Base-by-base conservation (phyloP, 371 early-diverging fungal species). In the Mortierella sp. region DNA sequence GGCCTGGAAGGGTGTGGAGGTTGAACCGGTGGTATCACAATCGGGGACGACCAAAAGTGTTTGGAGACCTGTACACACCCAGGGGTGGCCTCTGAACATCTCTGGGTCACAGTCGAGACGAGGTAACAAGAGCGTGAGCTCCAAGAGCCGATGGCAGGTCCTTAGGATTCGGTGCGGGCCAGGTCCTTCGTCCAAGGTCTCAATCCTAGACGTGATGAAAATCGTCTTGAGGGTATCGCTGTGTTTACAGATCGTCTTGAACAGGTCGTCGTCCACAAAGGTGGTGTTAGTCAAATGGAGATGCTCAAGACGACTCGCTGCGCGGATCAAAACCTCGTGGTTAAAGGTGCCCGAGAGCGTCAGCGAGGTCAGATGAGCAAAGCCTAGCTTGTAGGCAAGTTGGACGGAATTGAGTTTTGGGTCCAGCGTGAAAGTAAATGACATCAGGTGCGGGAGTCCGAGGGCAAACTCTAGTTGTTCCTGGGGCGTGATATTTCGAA, bases 11-110 rank as follows among this genome's bases (percentile, higher is more conserved):
- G 72, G 1, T 8, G 70, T 71, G 35, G 71, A 74, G 1, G 63
- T 51, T 11, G 55, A 7, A 14, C 55, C 12, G n/a, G 43, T 46
- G 1, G 76, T 24, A n/a, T 27, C 38, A 29, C 81, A 81, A 54
- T 81, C 60, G 2, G 77, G 76, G 4, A n/a, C 21, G 7, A 81
- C 21, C 3, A 18, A 1, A 12, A 81, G 38, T 16, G 24, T 16
- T 46, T 72, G 65, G 16, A 80, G 71, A 2, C 43, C 46, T 11
- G 71, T 43, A 21, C 76, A 80, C 16, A 32, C 65, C 76, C 80
- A 80, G n/a, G 60, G 49, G 14, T 51, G 38, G 29, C 72, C 72
- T 41, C 41, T 38, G 44, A 80, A 80, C 54, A 49, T 7, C 27
- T 8, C 27, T 51, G 76, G 80, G 29, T 43, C 43, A 43, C 80